phyloP scores from a whole-genome alignment of 202 grass and related monocot species.

The Cymbopogon flexuosus region DNA sequence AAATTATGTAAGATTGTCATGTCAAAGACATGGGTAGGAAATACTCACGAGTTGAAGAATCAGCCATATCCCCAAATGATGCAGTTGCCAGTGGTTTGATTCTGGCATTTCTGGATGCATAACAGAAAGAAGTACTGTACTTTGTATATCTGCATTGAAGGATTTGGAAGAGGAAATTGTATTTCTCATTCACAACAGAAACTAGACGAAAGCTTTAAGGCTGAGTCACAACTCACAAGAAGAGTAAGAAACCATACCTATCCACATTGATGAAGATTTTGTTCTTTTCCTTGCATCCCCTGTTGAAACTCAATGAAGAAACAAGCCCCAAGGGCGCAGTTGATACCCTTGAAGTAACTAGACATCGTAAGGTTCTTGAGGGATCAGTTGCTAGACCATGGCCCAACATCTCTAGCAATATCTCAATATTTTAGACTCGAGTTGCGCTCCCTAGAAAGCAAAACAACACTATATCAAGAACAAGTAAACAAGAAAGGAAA shows the following conservation, averaged over 20 bases:
- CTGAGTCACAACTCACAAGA: not conserved
- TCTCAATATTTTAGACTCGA: not conserved
- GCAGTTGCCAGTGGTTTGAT: constrained; percentile 51
- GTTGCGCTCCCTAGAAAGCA: not conserved
- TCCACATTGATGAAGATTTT: constrained; percentile 36
- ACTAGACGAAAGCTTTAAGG: constrained; percentile 21
- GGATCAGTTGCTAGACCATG: constrained; percentile 54
- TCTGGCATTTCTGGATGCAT: constrained; percentile 33
- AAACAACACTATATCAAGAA: constrained; percentile 10
- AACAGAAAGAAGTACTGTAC: constrained; percentile 21
- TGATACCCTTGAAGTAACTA: constrained; percentile 25
- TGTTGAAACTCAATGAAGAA: constrained; percentile 46
- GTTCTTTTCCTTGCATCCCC: constrained; percentile 33
- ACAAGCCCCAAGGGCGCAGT: constrained; percentile 32
- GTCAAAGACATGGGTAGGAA: not conserved
- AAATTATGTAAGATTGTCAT: not conserved
- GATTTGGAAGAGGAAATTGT: constrained; percentile 4
- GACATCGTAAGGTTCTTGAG: constrained; percentile 33
- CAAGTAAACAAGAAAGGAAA: not conserved
- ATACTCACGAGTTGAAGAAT: constrained; percentile 52
- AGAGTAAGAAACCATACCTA: constrained; percentile 43
- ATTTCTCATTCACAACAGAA: not conserved
- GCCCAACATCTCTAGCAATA: constrained; percentile 46
- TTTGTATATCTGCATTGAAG: constrained; percentile 42
- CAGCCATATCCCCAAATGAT: constrained; percentile 64